phyloP scores from a whole-genome alignment of 805 yeast genomes.

The Teunomyces kruisii region DNA sequence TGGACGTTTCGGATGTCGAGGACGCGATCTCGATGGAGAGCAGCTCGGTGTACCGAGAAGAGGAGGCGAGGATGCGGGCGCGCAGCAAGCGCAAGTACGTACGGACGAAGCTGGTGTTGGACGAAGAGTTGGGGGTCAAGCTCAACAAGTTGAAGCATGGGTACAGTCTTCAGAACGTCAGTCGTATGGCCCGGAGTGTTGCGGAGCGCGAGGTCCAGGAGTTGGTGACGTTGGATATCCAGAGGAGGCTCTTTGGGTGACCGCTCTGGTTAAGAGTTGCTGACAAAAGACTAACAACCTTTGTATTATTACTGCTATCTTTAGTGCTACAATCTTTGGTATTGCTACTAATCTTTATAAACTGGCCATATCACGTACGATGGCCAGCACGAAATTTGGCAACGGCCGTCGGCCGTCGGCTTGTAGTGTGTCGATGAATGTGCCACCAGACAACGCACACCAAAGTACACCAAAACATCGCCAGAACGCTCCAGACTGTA shows the following conservation, averaged over 20 bases:
- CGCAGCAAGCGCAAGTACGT: not conserved
- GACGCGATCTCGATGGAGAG: constrained; percentile 24
- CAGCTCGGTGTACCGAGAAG: constrained; percentile 7
- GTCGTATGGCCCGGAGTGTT: constrained; percentile 9
- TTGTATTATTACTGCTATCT: too few relatives aligned
- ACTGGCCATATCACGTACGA: too few relatives aligned
- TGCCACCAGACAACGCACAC: too few relatives aligned
- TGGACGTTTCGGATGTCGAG: constrained; percentile 23
- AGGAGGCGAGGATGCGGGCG: constrained; percentile 7
- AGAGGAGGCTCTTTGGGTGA: constrained; percentile 18
- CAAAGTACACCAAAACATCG: too few relatives aligned
- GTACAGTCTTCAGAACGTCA: not conserved
- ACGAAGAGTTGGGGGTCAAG: constrained; percentile 9
- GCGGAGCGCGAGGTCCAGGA: constrained; percentile 21
- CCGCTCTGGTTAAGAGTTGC: too few relatives aligned
- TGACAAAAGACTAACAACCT: too few relatives aligned
- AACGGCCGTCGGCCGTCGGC: too few relatives aligned
- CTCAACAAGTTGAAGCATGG: constrained; percentile 6
- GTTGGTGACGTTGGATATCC: constrained; percentile 19
- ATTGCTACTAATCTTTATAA: too few relatives aligned
- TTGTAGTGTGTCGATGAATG: too few relatives aligned
- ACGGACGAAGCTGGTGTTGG: constrained; percentile 2
- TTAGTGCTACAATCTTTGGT: too few relatives aligned
- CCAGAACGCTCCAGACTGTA: too few relatives aligned
- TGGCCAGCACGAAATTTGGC: too few relatives aligned